Evolutionary conservation across 2,329 filamentous ascomycete genomes (phyloP).

Genomic region (Neofusicoccum ribis): DNA sequence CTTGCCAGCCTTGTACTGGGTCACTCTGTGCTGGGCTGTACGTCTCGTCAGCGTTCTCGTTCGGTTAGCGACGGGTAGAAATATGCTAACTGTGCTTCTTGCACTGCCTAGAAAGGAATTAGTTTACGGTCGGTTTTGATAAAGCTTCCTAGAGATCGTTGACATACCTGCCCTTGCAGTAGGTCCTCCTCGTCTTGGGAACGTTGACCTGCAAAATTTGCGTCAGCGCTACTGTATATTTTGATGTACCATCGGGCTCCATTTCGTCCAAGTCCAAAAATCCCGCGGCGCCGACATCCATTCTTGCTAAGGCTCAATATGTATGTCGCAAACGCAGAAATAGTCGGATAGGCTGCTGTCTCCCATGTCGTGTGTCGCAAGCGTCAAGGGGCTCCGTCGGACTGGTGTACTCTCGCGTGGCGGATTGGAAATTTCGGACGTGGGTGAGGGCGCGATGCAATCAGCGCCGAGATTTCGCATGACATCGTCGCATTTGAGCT

Average conservation of each 20-base stretch:
- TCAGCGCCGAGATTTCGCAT: background rate
- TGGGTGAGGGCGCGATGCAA: background rate
- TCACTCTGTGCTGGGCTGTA: slow-evolving; percentile 77
- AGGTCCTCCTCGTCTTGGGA: slow-evolving; percentile 96
- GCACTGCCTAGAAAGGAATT: slow-evolving; percentile 66
- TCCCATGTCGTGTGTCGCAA: background rate
- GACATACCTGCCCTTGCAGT: slow-evolving; percentile 96
- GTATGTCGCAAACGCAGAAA: background rate
- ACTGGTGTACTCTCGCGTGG: background rate
- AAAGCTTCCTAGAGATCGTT: slow-evolving; percentile 48
- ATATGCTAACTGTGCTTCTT: slow-evolving; percentile 52
- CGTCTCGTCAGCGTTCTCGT: too few relatives aligned
- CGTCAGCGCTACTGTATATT: background rate
- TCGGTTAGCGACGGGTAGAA: too few relatives aligned
- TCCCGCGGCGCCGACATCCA: background rate
- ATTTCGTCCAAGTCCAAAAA: background rate
- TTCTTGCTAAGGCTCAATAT: background rate
- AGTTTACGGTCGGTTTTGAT: background rate
- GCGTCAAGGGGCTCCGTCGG: too few relatives aligned
- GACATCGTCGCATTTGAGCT: background rate
- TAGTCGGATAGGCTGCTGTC: background rate
- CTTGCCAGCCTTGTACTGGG: slow-evolving; percentile 97
- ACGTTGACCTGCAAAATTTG: slow-evolving; percentile 77
- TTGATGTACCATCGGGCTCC: background rate
- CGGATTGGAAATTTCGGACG: background rate